Evolutionary conservation across 495 filamentous ascomycete species (phyloP).

Genomic region (Bombardia bombarda): DNA sequence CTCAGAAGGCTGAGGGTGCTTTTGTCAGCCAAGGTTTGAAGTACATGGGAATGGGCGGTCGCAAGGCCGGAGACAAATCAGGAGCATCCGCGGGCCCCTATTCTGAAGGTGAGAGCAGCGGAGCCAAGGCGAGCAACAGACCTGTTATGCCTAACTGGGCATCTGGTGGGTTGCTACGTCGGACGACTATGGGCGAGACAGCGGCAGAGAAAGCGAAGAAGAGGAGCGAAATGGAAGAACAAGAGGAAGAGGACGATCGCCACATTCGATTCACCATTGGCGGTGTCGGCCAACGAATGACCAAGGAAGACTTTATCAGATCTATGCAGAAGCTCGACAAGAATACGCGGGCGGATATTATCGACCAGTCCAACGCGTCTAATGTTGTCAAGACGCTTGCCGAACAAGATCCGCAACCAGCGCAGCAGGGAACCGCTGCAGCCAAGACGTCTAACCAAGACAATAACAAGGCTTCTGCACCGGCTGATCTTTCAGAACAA

Average conservation of each 20-base stretch:
- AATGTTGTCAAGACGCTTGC: conserved; percentile 48
- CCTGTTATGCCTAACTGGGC: conserved; percentile 16
- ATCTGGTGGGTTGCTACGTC: conserved; percentile 48
- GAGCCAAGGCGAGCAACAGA: conserved; percentile 1
- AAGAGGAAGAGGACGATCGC: conserved; percentile 60
- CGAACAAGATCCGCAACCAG: conserved; percentile 32
- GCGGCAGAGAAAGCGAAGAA: conserved; percentile 21
- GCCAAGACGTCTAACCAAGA: too few species aligned
- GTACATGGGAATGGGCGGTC: conserved; percentile 38
- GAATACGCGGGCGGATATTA: conserved; percentile 59
- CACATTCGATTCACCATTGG: conserved; percentile 82
- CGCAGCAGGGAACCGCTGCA: conserved; percentile 16
- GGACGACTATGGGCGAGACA: conserved; percentile 29
- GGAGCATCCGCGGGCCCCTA: conserved; percentile 15
- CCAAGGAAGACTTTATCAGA: conserved; percentile 83
- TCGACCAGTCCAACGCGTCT: conserved; percentile 60
- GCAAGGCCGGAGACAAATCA: conserved; percentile 29
- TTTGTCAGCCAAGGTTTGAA: conserved; percentile 37
- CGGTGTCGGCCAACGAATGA: conserved; percentile 66
- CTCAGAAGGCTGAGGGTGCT: conserved; percentile 29
- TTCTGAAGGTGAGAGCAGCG: conserved; percentile 13
- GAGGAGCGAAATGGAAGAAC: conserved; percentile 37
- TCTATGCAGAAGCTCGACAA: conserved; percentile 77
- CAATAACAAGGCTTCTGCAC: too few species aligned
- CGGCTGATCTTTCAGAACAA: too few species aligned